A percentile compares a stretch with the other conserved stretches of the same genome.
Conservation (phyloP, 371 early-diverging fungal species). For the Apophysomyces trapeziformis region DNA sequence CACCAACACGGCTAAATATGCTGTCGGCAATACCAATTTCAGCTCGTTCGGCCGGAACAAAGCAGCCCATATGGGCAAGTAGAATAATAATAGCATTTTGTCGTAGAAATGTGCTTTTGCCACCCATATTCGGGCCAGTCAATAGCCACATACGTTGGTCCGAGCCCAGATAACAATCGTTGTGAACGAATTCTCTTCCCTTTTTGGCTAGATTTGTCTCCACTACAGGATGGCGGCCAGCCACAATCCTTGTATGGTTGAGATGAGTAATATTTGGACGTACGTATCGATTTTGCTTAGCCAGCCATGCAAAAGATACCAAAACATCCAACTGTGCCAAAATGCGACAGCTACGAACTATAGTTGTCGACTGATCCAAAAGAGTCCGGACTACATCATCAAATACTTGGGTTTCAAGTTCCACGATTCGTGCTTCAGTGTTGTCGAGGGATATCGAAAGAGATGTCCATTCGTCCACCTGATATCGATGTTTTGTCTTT, state of each 20-base stretch:
- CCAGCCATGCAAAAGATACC: conserved; percentile 61
- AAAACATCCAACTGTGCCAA: conserved; percentile 77
- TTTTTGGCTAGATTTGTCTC: conserved; percentile 69
- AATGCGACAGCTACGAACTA: conserved; percentile 54
- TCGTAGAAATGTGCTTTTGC: conserved; percentile 92
- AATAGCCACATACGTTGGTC: conserved; percentile 68
- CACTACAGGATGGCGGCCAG: conserved; percentile 91
- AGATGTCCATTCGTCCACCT: conserved; percentile 54
- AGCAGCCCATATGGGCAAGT: conserved; percentile 95
- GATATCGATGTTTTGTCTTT: conserved; percentile 53
- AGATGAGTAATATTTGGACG: conserved; percentile 63
- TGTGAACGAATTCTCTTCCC: conserved; percentile 72
- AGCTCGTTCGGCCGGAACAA: conserved; percentile 90
- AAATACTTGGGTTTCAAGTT: conserved; percentile 55
- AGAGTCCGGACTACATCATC: conserved; percentile 42
- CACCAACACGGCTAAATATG: conserved; percentile 87
- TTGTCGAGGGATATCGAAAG: conserved; percentile 54
- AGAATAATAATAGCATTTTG: conserved; percentile 82
- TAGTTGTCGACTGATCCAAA: conserved; percentile 48
- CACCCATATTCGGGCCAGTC: conserved; percentile 97
- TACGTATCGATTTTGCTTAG: conserved; percentile 54
- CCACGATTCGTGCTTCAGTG: conserved; percentile 49
- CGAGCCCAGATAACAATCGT: conserved; percentile 68
- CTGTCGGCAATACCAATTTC: conserved; percentile 87
- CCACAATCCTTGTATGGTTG: conserved; percentile 48